Base-by-base conservation (phyloP, 73 alveolate species). In the Paramecium sexaurelia region DNA sequence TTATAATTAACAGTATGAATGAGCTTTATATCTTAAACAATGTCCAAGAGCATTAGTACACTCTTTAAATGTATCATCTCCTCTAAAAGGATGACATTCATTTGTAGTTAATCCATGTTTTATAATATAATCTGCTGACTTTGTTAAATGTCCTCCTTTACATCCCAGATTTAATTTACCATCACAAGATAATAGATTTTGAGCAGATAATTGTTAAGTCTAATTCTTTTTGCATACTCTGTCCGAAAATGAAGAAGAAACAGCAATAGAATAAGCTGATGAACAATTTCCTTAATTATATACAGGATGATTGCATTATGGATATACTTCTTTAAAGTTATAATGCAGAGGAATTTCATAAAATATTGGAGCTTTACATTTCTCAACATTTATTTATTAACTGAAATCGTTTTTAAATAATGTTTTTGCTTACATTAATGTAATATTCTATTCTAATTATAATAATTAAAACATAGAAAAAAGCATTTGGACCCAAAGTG, bases 61-160 rank as follows among this genome's bases (percentile, higher is more conserved):
- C 39, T 73, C 56, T 73, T 73, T 20, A 73, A 29, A 73, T 32
- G 36, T 41, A 20, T 73, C 87, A 73, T 29, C 87, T 32, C 87
- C 87, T 73, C 19, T 35, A 73, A 73, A 73, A 35, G 87, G 87
- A 73, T 35, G 87, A 37, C 87, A 51, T 51, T 32, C 55, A 9
- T 20, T 29, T 35, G 56, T 32, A 32, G 87, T 73, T 24, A 73
- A 24, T 37, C 87, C 87, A 73, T 73, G 87, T 17, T 73, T 73
- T 20, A 73, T 73, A 15, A 73, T 73, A 37, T 85, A 95, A 78
- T 93, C 93, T 41, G 85, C 85, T 0, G 91, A 92, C 91, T 94
- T 89, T 10, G 92, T 92, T 24, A 94, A 94, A 57, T 88, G 93
- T n/a, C 98, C 98, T 13, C 98, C 98, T 39, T 91, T 91, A 88